Conservation (phyloP, 148 eudicot species). For the Spergularia bocconei region DNA sequence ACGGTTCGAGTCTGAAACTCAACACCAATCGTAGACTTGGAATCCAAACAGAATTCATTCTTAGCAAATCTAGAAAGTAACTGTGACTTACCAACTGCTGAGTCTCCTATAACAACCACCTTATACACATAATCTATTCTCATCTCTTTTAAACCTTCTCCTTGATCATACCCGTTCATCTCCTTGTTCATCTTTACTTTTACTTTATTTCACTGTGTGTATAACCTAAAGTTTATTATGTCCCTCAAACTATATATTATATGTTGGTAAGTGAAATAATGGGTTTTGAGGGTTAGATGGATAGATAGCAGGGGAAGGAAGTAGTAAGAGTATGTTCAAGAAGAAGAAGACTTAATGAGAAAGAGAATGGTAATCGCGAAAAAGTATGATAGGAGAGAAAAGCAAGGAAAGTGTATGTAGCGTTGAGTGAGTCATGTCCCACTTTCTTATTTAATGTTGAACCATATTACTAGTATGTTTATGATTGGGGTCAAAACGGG, state of each 20-base stretch:
- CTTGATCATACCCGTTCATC: constrained; percentile 34
- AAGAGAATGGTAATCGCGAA: constrained; percentile 5
- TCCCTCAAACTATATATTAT: too few species aligned
- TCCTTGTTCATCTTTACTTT: constrained; percentile 30
- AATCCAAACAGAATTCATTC: constrained; percentile 73
- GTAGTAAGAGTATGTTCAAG: neutral
- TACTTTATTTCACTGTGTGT: neutral
- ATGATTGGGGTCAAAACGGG: too few species aligned
- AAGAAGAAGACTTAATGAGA: constrained; percentile 2
- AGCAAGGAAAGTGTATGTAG: neutral
- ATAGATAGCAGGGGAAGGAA: neutral
- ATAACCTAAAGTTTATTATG: too few species aligned
- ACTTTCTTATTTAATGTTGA: constrained; percentile 17
- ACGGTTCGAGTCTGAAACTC: constrained; percentile 84
- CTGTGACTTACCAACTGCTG: constrained; percentile 82
- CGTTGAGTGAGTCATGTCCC: constrained; percentile 23
- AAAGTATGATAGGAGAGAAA: neutral
- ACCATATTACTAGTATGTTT: neutral
- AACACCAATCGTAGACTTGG: constrained; percentile 89
- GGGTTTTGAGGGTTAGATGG: neutral
- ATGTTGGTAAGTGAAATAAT: too few species aligned
- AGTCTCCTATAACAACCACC: constrained; percentile 84
- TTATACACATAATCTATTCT: constrained; percentile 80
- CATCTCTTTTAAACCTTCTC: constrained; percentile 21
- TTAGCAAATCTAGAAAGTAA: constrained; percentile 62